A percentile compares a stretch with the other conserved stretches of the same genome.
Evolutionary conservation across 768 basidiomycete species (phyloP).

Genomic region (Rhizopogon roseolus): DNA sequence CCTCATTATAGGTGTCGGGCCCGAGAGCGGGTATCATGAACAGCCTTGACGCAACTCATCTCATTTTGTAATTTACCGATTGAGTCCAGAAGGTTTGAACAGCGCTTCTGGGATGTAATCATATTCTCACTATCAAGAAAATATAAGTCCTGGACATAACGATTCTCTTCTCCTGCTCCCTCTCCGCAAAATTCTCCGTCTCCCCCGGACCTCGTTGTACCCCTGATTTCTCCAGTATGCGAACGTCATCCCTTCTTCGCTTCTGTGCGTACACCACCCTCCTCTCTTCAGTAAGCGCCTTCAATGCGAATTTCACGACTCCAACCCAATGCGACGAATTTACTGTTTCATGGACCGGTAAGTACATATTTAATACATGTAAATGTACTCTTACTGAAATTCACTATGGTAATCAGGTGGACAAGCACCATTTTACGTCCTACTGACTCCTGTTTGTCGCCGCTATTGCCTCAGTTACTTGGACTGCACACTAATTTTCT

Average conservation of each 20-base stretch:
- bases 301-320: constrained; percentile 45
- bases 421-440: constrained; percentile 43
- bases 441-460: constrained; percentile 47
- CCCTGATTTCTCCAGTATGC: constrained; percentile 26
- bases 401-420: constrained; percentile 39
- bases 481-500: background rate
- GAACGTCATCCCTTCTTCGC: constrained; percentile 17
- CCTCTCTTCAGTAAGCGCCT: constrained; percentile 19
- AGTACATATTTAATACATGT: constrained; percentile 11
- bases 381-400: background rate
- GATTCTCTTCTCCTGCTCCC: no score
- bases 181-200: background rate
- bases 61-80: no score
- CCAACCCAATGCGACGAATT: constrained; percentile 61
- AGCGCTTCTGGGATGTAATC: no score
- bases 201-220: no score
- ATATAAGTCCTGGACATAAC: no score
- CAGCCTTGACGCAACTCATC: no score
- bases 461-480: background rate
- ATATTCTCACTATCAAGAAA: no score
- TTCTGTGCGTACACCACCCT: constrained; percentile 15
- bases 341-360: constrained; percentile 58
- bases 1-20: no score
- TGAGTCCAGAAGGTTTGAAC: no score
- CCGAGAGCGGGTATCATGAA: no score